Evolutionary conservation across 2,329 filamentous ascomycete genomes (phyloP), one percentile per base, ranked within the genome.

Genomic region (Trichophyton verrucosum): DNA sequence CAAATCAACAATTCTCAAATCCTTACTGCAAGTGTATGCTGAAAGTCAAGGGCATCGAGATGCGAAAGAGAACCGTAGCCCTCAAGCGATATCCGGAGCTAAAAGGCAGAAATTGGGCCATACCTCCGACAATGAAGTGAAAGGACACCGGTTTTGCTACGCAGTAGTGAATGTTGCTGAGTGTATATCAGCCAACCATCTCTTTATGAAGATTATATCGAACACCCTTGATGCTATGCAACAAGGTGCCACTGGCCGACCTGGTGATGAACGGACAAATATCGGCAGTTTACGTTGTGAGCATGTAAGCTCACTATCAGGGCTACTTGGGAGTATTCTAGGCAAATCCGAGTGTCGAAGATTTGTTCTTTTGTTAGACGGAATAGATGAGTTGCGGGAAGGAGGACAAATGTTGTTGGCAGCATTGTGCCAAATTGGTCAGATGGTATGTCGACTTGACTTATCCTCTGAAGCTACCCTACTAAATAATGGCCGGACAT

Each of bases 311-410:
- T 83, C 88, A 59, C 77, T 97, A 64, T 81, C 82, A 1, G 87
- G 89, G 27, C 84, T 91, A 68, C 76, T 97, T 61, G 81, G 72
- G 47, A 72, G 73, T 59, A 71, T 76, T 59, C 68, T 77, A 56
- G 68, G 67, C 46, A 66, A 69, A 36, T 63, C 61, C 13, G 58
- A 65, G 17, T 62, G 63, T 46, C 60, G 73, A 44, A 84, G 86
- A 65, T 91, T 96, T 67, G 85, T 92, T 7, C 74, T 97, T 61
- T 88, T 96, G 9, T 81, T 97, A 64, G 94, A 97, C 76, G 89
- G 85, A 9, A 86, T 97, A 61, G 92, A 97, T 72, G 82, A 81
- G 64, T 88, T 96, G 72, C 81, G 87, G 68, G 92, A 97, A 69
- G 84, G 87, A 4, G 84, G 88, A 4, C 81, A 84, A 2, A 95